Base-by-base conservation (phyloP, 2,329 filamentous ascomycete species). In the Curvularia sp. region DNA sequence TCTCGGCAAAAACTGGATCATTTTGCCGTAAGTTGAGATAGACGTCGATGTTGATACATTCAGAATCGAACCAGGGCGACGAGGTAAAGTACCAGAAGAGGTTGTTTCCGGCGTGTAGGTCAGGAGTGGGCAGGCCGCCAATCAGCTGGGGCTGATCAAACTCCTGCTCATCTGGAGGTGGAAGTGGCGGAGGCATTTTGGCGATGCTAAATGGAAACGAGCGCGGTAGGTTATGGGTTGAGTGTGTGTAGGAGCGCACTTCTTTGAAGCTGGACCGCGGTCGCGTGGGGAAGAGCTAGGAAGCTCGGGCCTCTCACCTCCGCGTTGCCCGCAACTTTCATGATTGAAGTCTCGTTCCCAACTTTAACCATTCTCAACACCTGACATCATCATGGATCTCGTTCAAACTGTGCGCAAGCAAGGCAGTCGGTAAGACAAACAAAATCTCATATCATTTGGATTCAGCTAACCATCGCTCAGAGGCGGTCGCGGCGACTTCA, bases 381-480 rank as follows among this genome's bases (percentile, higher is more conserved):
- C 55, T 42, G 47, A 60, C 54, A 55, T 44, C 62, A 79, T 26
- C 56, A 97, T 99, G 95, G 95, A 99, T 84, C 86, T 99, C 55
- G 87, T 98, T 54, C 91, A 93, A 59, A 92, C 91, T 42, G 90
- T 99, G 62, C 92, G 93, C 73, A 98, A 99, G 80, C 94, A 96
- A 77, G 87, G 87, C 62, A 87, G 85, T 62, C 95, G 92, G 70
- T 89, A 75, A 68, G 78, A 55, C 3, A 48, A 13, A 26, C 7
- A 22, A 13, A 39, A 3, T 18, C 15, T 41, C 12, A 20, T 1
- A 18, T 31, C 12, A 3, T 2, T 4, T 35, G 26, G 12, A 22
- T 47, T 26, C n/a, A 24, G 26, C 61, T 67, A 54, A 70, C 39
- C 26, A 20, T 53, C 18, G 1, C 13, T 24, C 61, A 85, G 95